Evolutionary conservation across 2,329 filamentous ascomycete species (phyloP), one percentile per base, ranked within the genome.

Genomic region (Thielaviopsis euricoi): DNA sequence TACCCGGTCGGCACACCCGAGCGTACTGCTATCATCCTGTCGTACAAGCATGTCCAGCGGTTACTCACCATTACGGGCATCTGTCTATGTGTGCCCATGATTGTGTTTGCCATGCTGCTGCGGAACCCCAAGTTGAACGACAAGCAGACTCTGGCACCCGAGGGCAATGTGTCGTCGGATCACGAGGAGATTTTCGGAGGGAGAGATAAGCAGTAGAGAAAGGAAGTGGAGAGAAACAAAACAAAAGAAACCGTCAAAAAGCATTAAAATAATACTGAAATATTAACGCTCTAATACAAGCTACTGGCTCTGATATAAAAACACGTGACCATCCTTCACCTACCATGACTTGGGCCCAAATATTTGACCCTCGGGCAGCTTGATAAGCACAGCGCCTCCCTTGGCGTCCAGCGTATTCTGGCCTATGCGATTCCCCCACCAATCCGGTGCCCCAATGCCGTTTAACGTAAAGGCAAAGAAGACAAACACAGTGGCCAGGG

Each of bases 401-500:
- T 75, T 66, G 13, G 74, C 75, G 63, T 87, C 84, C 76, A 85
- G 74, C 1, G 84, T 87, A 25, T 75, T 70, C 7, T 68, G 69
- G 2, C 83, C 76, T 2, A 82, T 70, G 0, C 71, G 68, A 58
- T 85, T 86, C 6, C 83, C 83, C 84, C 84, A 87, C 84, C 86
- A 89, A 15, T 69, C 67, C 0, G 85, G 83, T 57, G 83, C 76
- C 26, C 75, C 69, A 48, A 83, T 76, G n/a, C 76, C 70, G 22
- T 81, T 78, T 62, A 88, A 69, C 1, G 81, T 81, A 61, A 89
- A 80, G 0, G 80, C 78, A 61, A 88, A 80, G 71, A 89, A 87
- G 62, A 87, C 82, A 61, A 86, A 69, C 50, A 88, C 74, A 1
- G 84, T 87, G 19, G 74, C 76, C 25, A 88, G 70, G 1, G 82